Conservation (phyloP, 1,284 basidiomycete species). For the Puccinia horiana region DNA sequence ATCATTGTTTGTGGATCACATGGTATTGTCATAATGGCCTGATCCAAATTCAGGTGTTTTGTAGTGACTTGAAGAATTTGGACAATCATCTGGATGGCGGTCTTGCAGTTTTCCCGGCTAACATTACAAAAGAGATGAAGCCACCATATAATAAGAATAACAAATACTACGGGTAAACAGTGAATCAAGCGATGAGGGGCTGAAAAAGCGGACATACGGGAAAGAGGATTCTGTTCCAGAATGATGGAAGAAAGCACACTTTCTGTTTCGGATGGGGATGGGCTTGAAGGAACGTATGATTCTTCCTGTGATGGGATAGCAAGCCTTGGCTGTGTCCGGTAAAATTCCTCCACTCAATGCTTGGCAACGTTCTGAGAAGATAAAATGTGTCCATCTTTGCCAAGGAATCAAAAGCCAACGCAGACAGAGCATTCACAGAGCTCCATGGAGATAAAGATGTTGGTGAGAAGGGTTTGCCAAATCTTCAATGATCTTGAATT, state of each 20-base stretch:
- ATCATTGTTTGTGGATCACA: conserved; percentile 14
- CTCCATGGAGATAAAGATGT: too few relatives aligned
- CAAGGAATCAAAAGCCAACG: too few relatives aligned
- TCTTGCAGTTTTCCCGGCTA: conserved; percentile 34
- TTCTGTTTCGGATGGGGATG: neutral
- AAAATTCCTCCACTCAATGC: neutral
- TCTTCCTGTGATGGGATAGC: neutral
- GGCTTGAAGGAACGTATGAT: too few relatives aligned
- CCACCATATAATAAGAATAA: conserved; percentile 23
- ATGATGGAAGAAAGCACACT: neutral
- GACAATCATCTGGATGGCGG: conserved; percentile 2
- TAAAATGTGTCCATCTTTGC: neutral
- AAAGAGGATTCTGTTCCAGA: neutral
- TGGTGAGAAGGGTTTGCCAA: too few relatives aligned
- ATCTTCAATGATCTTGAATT: too few relatives aligned
- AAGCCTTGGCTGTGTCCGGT: neutral
- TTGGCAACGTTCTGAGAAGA: neutral
- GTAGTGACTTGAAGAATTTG: neutral
- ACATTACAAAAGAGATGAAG: conserved; percentile 44
- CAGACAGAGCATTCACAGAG: conserved; percentile 7
- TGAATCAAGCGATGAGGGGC: neutral
- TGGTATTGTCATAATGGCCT: neutral
- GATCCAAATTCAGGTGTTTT: neutral
- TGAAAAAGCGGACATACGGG: neutral
- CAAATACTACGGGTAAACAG: neutral